Base-by-base conservation (phyloP, 176 grass and related monocot species). In the Cenchrus purpureus region DNA sequence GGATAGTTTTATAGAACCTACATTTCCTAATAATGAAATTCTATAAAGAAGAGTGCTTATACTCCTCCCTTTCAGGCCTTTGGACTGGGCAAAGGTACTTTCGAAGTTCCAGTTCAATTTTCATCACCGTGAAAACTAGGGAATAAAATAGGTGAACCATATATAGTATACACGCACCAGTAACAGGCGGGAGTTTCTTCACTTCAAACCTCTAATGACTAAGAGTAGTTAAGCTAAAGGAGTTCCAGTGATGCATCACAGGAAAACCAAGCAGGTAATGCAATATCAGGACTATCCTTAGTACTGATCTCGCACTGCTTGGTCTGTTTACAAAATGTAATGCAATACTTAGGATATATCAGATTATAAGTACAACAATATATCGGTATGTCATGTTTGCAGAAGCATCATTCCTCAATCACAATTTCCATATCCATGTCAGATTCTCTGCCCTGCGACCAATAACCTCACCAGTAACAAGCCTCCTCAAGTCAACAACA, bases 381-480 rank as follows among this genome's bases (percentile, higher is more conserved):
- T 75, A 85, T 56, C 32, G 46, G 15, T 68, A 68, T 2, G 12
- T 13, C n/a, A 56, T 82, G 14, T 10, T 29, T 59, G 28, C 31
- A 82, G 12, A 72, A 89, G 50, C 63, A 75, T 88, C 83, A 95
- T 48, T 92, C 90, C 86, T 95, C 88, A 4, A 62, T 64, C 60
- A 95, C 79, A 77, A 84, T 97, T 66, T 91, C 92, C 95, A 94
- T 94, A 79, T 90, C 82, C 95, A 94, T 94, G 86, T 89, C 79
- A 15, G 78, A 79, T 68, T 43, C 55, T 75, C 83, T 67, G 22
- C 90, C 86, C 86, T 81, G 76, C 29, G 34, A 56, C 90, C 86
- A 86, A 91, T 79, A 74, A 64, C 56, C 51, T 94, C 74, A 2
- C 90, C 92, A 71, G 43, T 45, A 46, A 78, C 84, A 76, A 93